Conservation (phyloP, 2,329 filamentous ascomycete genomes). For the Monosporascus sp. region DNA sequence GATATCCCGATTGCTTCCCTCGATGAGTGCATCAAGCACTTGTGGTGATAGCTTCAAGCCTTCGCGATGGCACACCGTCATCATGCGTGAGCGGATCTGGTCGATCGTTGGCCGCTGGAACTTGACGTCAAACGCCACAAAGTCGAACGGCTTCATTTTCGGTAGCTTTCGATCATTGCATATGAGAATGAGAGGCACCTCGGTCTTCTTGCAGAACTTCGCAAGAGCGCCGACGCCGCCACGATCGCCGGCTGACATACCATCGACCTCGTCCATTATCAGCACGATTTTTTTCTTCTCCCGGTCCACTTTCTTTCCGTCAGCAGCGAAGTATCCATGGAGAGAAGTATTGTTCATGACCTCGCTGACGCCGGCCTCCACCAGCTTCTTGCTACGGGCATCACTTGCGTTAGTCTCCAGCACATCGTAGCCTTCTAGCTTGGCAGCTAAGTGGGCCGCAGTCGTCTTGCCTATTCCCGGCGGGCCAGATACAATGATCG, state of each 20-base stretch:
- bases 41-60: conserved; percentile 76
- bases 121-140: conserved; percentile 74
- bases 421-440: conserved; percentile 87
- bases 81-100: conserved; percentile 85
- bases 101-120: conserved; percentile 89
- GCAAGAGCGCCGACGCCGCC: conserved; percentile 93
- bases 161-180: conserved; percentile 90
- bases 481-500: conserved; percentile 92
- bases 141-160: conserved; percentile 98
- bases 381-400: conserved; percentile 89
- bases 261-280: conserved; percentile 98
- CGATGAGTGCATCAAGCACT: conserved; percentile 89
- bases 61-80: conserved; percentile 92
- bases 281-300: conserved; percentile 90
- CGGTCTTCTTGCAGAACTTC: conserved; percentile 90
- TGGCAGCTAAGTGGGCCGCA: conserved; percentile 88
- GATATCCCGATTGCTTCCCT: conserved; percentile 93
- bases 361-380: conserved; percentile 82
- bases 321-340: conserved; percentile 81
- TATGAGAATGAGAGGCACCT: conserved; percentile 92
- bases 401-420: conserved; percentile 96
- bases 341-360: conserved; percentile 92
- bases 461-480: conserved; percentile 98
- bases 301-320: conserved; percentile 73
- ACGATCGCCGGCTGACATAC: conserved; percentile 95